Base-by-base conservation (phyloP, 148 eudicot species). In the Suaeda aralocaspica region DNA sequence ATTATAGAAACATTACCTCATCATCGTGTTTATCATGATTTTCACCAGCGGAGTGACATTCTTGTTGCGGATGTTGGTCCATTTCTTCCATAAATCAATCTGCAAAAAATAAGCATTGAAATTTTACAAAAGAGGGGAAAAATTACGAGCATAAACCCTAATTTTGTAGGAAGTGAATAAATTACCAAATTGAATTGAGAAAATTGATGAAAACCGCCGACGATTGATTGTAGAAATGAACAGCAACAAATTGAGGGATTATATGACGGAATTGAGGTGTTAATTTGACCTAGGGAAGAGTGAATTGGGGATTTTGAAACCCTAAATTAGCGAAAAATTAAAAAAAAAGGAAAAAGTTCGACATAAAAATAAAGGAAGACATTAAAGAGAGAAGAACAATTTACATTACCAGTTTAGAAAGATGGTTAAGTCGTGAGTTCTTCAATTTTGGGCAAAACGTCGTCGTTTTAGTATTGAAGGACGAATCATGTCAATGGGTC, bases 11-110 rank as follows among this genome's bases (percentile, higher is more conserved):
- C 5, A 19, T 19, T 33, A 60, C 65, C 65, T 60, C 65, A 7
- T 60, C 65, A 60, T 60, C 65, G 15, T 60, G 65, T 14, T 60
- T 60, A 15, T 60, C 65, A 9, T 60, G 65, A 33, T 59, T 31
- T 21, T 60, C 65, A 60, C 42, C 45, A 60, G 65, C 11, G 34
- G 65, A 33, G 34, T 14, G 62, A 12, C 65, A 60, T 34, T 60
- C 65, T 15, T 34, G 65, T 60, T 60, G 65, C 9, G 45, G 21
- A 30, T 34, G 25, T 60, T 60, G 65, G 34, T 60, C 65, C 65
- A 60, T 34, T 34, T 60, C 25, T 60, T 36, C 42, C 59, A 9
- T 55, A 30, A 55, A n/a, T 11, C 25, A 9, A 3, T 55, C 59
- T 55, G 59, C 1, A 14, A 52, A 22, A 1, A 11, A 52, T 21